Evolutionary conservation across 1,284 basidiomycete genomes (phyloP).

Genomic region (Singerocomus inundabilis): DNA sequence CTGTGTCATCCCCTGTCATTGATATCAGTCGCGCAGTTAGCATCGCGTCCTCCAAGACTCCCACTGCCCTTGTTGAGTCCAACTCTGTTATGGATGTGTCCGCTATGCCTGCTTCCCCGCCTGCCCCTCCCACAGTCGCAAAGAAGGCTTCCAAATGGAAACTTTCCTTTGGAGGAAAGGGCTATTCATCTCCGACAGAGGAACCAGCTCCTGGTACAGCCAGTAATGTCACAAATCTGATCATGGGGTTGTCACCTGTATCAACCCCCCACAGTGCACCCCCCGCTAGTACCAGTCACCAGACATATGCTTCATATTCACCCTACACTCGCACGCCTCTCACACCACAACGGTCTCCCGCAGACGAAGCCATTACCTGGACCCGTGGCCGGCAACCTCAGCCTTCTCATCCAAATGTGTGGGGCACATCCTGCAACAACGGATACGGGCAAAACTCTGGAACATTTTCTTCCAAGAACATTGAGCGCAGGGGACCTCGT

Average conservation of each 20-base stretch:
- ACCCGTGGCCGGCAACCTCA: constrained; percentile 33
- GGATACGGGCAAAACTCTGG: constrained; percentile 13
- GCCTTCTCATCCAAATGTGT: constrained; percentile 15
- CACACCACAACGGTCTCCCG: constrained; percentile 38
- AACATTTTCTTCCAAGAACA: constrained; percentile 11
- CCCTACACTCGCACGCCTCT: constrained; percentile 31
- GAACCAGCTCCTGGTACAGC: constrained; percentile 50
- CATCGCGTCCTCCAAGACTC: constrained; percentile 23
- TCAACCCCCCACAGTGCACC: constrained; percentile 15
- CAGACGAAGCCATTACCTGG: constrained; percentile 35
- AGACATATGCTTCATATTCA: constrained; percentile 24
- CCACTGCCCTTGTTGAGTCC: constrained; percentile 11
- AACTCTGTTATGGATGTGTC: constrained; percentile 6
- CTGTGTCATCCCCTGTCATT: constrained; percentile 17
- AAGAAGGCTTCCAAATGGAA: constrained; percentile 84
- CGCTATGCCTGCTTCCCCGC: constrained; percentile 6
- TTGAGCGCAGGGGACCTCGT: constrained; percentile 25
- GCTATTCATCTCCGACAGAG: constrained; percentile 50
- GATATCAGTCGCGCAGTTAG: constrained; percentile 29
- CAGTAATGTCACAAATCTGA: constrained; percentile 64
- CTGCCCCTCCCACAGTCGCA: constrained; percentile 15
- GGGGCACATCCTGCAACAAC: constrained; percentile 17
- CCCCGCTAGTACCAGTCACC: constrained; percentile 16
- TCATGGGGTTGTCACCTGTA: constrained; percentile 51
- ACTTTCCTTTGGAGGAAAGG: constrained; percentile 58